Evolutionary conservation across 768 basidiomycete species (phyloP), one percentile per base, ranked within the genome.

Genomic region (Amanita pseudoporphyria): DNA sequence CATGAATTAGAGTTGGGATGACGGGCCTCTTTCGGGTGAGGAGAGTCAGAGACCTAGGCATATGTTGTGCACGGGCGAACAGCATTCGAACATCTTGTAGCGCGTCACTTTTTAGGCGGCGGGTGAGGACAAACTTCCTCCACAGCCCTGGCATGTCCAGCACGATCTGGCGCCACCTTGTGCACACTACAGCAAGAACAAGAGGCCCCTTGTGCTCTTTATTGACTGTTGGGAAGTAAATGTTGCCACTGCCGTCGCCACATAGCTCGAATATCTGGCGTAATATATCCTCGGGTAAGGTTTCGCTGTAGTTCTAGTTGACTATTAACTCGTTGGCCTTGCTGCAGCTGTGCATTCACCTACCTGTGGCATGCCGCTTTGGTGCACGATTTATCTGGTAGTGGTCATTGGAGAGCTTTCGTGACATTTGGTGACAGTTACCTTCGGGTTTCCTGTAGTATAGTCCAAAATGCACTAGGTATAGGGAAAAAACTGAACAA

Each of bases 121-220:
- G 41, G 26, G 41, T 43, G 14, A 43, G 41, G 13, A 43, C 41
- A n/a, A 30, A 28, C n/a, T 43, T 30, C n/a, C n/a, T 43, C 41
- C 41, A 43, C 26, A 43, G 22, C 24, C 14, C 24, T 5, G 41
- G 41, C 41, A 43, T 43, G 41, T 30, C 41, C n/a, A 43, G 41
- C 28, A 43, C 41, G n/a, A 43, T 43, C 24, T 31, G 41, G 14
- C 41, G 41, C 41, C 41, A 43, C 16, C 41, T 43, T 26, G 41
- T 28, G 16, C 41, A 43, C 28, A 43, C 41, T 24, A 28, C 26
- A 3, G 41, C 28, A 26, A 43, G 41, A 16, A 43, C 16, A 26
- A 43, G 26, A 26, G 26, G 24, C 7, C 26, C 14, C 16, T 28
- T 43, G 13, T 43, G 41, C 6, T 24, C 41, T 10, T n/a, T 43